Evolutionary conservation across 768 basidiomycete genomes (phyloP).

Genomic region (Auricularia sp.): DNA sequence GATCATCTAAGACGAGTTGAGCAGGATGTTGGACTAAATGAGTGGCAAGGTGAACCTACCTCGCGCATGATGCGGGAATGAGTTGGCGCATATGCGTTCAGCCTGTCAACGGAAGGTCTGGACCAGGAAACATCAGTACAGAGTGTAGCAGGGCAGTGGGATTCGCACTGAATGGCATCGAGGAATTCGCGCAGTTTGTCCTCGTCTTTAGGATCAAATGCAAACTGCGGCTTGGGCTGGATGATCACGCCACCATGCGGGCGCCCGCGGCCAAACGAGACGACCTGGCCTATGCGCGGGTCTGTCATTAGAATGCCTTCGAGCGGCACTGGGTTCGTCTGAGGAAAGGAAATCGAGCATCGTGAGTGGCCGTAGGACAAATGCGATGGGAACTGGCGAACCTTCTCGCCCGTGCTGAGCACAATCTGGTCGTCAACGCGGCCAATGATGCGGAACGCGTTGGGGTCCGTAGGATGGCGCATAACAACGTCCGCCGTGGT

Average conservation of each 20-base stretch:
- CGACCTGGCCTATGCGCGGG: slow-evolving; percentile 8
- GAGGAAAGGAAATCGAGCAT: slow-evolving; percentile 1
- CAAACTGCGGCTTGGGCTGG: slow-evolving; percentile 24
- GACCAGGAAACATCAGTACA: slow-evolving; percentile 7
- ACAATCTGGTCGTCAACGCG: slow-evolving; percentile 38
- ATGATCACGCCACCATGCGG: slow-evolving; percentile 26
- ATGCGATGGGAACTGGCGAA: slow-evolving; percentile 14
- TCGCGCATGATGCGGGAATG: slow-evolving; percentile 36
- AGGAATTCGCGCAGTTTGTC: slow-evolving; percentile 21
- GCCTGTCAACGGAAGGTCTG: slow-evolving; percentile 29
- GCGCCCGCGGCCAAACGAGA: slow-evolving; percentile 22
- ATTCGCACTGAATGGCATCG: slow-evolving; percentile 22
- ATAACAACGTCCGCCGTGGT: slow-evolving; percentile 31
- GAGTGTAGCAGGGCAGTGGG: neutral
- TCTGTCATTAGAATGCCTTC: slow-evolving; percentile 11
- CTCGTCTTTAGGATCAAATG: slow-evolving; percentile 22
- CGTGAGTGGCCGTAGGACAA: neutral
- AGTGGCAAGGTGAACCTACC: slow-evolving; percentile 4
- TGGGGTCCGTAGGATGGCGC: slow-evolving; percentile 29
- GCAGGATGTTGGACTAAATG: neutral
- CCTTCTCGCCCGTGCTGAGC: slow-evolving; percentile 31
- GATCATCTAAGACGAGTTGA: slow-evolving; percentile 28
- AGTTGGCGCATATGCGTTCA: slow-evolving; percentile 6
- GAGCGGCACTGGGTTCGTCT: slow-evolving; percentile 31
- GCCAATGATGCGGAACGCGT: slow-evolving; percentile 29